Conservation (phyloP, 371 early-diverging fungal species). For the Blakeslea trispora region DNA sequence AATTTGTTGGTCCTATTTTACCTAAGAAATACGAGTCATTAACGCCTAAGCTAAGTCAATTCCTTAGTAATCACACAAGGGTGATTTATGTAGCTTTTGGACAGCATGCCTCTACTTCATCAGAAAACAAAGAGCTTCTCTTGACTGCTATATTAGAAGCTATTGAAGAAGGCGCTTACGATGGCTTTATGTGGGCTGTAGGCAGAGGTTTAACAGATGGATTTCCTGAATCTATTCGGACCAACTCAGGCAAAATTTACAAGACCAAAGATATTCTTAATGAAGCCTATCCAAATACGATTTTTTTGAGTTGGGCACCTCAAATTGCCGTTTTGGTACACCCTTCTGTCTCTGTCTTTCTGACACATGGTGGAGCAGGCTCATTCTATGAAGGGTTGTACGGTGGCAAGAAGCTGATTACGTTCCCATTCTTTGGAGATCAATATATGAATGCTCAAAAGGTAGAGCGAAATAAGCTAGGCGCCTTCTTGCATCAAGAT, state of each 20-base stretch:
- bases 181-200: slow-evolving; percentile 41
- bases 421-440: slow-evolving; percentile 47
- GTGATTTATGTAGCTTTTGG: slow-evolving; percentile 47
- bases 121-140: slow-evolving; percentile 14
- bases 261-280: neutral
- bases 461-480: slow-evolving; percentile 8
- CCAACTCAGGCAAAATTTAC: slow-evolving; percentile 9
- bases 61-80: slow-evolving; percentile 18
- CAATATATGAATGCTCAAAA: slow-evolving; percentile 26
- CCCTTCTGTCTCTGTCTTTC: slow-evolving; percentile 29
- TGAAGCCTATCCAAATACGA: neutral
- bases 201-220: neutral
- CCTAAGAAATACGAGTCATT: slow-evolving; percentile 22
- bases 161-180: slow-evolving; percentile 20
- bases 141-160: slow-evolving; percentile 25
- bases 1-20: slow-evolving; percentile 36
- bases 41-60: slow-evolving; percentile 6
- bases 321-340: slow-evolving; percentile 44
- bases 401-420: slow-evolving; percentile 30
- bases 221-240: slow-evolving; percentile 15
- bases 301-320: slow-evolving; percentile 34
- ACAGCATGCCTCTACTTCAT: slow-evolving; percentile 14
- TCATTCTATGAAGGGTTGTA: slow-evolving; percentile 39
- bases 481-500: neutral
- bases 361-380: slow-evolving; percentile 44